Evolutionary conservation across 257 asterid species (phyloP).

Genomic region (Solanum lycopersicoides): DNA sequence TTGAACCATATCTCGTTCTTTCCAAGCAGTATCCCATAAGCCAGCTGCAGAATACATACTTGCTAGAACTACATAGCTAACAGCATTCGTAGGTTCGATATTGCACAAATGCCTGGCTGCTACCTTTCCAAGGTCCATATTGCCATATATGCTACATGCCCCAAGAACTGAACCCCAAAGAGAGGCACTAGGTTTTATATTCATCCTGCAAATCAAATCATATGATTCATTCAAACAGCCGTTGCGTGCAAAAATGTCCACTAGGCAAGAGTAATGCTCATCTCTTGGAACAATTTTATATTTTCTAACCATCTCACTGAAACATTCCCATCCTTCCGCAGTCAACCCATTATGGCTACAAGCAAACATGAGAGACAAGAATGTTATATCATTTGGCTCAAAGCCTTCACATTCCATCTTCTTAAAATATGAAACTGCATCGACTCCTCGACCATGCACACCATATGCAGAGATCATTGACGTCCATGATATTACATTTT

Average conservation of each 20-base stretch:
- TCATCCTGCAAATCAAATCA: conserved; percentile 12
- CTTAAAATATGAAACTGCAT: conserved; percentile 30
- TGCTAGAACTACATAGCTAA: conserved; percentile 31
- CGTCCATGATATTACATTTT: conserved; percentile 51
- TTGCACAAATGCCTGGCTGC: conserved; percentile 19
- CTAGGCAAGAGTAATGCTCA: conserved; percentile 43
- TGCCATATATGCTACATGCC: conserved; percentile 26
- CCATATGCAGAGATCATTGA: conserved; percentile 43
- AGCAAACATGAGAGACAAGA: conserved; percentile 43
- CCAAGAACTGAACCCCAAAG: conserved; percentile 37
- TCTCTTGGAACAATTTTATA: conserved; percentile 22
- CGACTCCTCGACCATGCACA: conserved; percentile 28
- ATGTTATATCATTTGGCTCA: conserved; percentile 40
- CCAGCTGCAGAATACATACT: conserved; percentile 39
- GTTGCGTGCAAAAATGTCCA: conserved; percentile 35
- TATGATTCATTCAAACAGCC: conserved; percentile 39
- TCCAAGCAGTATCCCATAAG: conserved; percentile 21
- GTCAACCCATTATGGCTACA: conserved; percentile 48
- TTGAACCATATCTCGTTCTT: conserved; percentile 21
- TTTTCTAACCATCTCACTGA: conserved; percentile 24
- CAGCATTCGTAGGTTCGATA: conserved; percentile 18
- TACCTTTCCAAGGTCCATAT: conserved; percentile 19
- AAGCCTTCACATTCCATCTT: conserved; percentile 36
- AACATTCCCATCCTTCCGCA: conserved; percentile 30
- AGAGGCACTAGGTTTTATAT: conserved; percentile 11